Evolutionary conservation across 2,329 filamentous ascomycete genomes (phyloP).

Genomic region (Aspergillus tubingensis): DNA sequence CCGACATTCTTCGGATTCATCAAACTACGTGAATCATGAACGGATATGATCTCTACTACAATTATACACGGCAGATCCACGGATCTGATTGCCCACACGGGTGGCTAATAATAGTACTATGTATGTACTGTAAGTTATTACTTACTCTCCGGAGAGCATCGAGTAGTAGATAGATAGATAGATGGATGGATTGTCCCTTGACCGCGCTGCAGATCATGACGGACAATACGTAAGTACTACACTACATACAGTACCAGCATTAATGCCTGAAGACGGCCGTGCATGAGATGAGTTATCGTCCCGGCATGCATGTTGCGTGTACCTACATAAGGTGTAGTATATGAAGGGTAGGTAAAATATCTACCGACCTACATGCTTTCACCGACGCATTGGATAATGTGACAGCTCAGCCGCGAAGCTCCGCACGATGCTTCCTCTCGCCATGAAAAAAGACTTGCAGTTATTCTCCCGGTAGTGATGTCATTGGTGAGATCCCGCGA

Average conservation of each 20-base stretch:
- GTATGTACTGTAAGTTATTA: background rate
- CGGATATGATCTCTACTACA: background rate
- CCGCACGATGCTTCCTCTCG: constrained; percentile 4
- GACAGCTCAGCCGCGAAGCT: constrained; percentile 8
- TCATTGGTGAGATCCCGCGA: background rate
- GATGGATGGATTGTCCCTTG: background rate
- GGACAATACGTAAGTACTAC: background rate
- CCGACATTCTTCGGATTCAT: background rate
- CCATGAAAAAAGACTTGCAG: background rate
- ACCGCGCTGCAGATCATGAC: constrained; percentile 1
- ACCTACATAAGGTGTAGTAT: constrained; percentile 9
- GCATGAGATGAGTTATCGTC: background rate
- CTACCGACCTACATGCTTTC: constrained; percentile 9
- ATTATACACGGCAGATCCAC: background rate
- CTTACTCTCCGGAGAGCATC: background rate
- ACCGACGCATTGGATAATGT: constrained; percentile 2
- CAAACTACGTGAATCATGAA: background rate
- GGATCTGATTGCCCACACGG: background rate
- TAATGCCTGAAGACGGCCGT: background rate
- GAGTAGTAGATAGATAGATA: no score
- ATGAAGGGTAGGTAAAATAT: background rate
- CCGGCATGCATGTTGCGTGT: constrained; percentile 15
- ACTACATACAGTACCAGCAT: background rate
- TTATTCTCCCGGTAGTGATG: background rate
- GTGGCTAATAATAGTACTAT: background rate